Evolutionary conservation across 352 stramenopile genomes (phyloP), one percentile per base, ranked within the genome.

Genomic region (Pythium oligandrum): DNA sequence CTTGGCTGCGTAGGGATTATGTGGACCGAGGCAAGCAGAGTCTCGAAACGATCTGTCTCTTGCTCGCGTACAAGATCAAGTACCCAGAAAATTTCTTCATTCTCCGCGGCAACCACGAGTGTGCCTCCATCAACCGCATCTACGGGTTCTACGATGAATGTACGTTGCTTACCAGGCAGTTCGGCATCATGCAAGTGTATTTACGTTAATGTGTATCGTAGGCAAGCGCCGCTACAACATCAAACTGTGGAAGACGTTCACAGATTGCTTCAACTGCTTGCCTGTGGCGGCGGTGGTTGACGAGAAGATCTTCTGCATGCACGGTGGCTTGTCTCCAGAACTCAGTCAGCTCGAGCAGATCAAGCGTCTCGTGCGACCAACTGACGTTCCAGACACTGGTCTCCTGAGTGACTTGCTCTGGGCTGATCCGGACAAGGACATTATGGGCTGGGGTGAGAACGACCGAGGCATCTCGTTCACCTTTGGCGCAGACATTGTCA

Each of bases 281-380:
- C 96, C 97, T 2, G 95, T 99, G 33, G 95, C 96, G 3, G 97
- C 97, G 0, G 95, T 99, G 50, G 96, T 99, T 45, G 97, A 99
- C 61, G 97, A 99, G 61, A 98, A 99, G 74, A 99, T 99, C 62
- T 98, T 99, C 63, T 99, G 97, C 73, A 98, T 98, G 74, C 97
- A 99, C 69, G 97, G 97, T 35, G 94, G 95, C 5, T 69, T 98
- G 17, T 98, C 88, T 52, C 97, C 97, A 3, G 96, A 98, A 57
- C 81, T 99, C 44, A 83, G 60, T 81, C 92, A 73, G 82, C 64
- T 98, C 96, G 78, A 84, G 86, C 67, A 97, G 99, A 77, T 78
- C 66, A 97, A 98, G 54, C 80, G 93, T 3, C 95, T 99, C 47
- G 75, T 98, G 6, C 85, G 96, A 48, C 90, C 96, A 12, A 90